These are phyloP conservation scores for Erodium maritimum DNA, from an alignment of 345 rosid species.

Conservation along the genomic window DNA sequence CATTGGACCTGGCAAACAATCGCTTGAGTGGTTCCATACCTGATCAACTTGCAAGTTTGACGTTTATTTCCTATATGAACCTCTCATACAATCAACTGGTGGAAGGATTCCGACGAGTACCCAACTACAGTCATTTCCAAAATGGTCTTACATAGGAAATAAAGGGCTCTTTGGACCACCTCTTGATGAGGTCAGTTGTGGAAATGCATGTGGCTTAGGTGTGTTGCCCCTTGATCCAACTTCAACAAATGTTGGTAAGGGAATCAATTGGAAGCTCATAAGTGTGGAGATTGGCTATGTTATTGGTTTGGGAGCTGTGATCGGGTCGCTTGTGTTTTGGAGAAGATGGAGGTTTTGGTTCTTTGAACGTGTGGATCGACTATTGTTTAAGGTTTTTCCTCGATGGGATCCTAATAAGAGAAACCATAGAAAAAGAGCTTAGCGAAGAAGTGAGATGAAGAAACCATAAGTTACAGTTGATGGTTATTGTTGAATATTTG, in stretches of 20 bases:
- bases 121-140: conserved; percentile 20
- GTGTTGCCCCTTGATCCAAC: neutral
- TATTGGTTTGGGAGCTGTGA: conserved; percentile 21
- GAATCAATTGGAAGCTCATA: conserved; percentile 31
- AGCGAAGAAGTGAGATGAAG: too few relatives aligned
- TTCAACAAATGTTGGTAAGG: neutral
- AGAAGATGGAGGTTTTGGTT: conserved; percentile 14
- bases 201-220: neutral
- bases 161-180: conserved; percentile 24
- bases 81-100: conserved; percentile 24
- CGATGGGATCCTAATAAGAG: conserved; percentile 24
- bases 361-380: conserved; percentile 20
- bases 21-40: conserved; percentile 24
- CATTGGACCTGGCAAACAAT: conserved; percentile 20
- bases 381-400: conserved; percentile 24
- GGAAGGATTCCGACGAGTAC: conserved; percentile 21
- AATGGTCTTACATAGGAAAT: conserved; percentile 19
- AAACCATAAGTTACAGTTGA: too few relatives aligned
- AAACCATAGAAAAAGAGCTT: conserved; percentile 14
- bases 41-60: conserved; percentile 9
- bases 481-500: too few relatives aligned
- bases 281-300: conserved; percentile 29
- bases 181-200: too few relatives aligned
- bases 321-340: conserved; percentile 21
- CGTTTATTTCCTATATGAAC: conserved; percentile 23